Evolutionary conservation across 495 filamentous ascomycete genomes (phyloP), one percentile per base, ranked within the genome.

Genomic region (Podospora australis): DNA sequence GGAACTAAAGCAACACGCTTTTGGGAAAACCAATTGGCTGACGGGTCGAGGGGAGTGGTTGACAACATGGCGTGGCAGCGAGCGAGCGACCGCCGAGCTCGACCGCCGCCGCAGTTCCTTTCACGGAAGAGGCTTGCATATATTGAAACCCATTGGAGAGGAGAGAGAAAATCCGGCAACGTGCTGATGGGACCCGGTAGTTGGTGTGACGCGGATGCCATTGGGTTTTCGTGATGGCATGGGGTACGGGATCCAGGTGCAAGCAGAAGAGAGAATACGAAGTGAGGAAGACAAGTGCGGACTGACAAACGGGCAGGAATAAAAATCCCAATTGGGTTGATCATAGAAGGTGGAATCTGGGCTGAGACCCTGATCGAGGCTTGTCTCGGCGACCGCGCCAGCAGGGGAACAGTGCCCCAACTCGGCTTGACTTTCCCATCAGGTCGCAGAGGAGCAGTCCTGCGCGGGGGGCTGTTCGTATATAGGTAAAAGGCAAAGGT

Each of bases 131-230:
- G 26, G 26, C 26, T 20, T 40, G 38, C 38, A 40, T 16, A 20
- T 40, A 40, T 40, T 40, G 38, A 40, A 40, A 40, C 38, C 38
- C 16, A 21, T 40, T n/a, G 13, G 11, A 20, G 14, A 40, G 16
- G 20, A 11, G 20, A 20, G 16, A 20, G 16, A 11, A 6, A 6
- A 6, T 30, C 17, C 38, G 38, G 38, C 16, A 40, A 23, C 38
- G 20, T 40, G 38, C 38, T 40, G 16, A 23, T 7, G 16, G 26
- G 13, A 21, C 13, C 17, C 38, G 11, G 11, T 21, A 21, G 17
- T 40, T 21, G 20, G 17, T 40, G 21, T 23, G 17, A 40, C 17
- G 38, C 13, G 1, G 19, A 21, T 40, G 20, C 16, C 11, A 11
- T 11, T 9, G 21, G 23, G 17, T 40, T 8, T 9, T 13, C 38